Conservation (phyloP, 169 alveolate species). For the Plasmodium gaboni region DNA sequence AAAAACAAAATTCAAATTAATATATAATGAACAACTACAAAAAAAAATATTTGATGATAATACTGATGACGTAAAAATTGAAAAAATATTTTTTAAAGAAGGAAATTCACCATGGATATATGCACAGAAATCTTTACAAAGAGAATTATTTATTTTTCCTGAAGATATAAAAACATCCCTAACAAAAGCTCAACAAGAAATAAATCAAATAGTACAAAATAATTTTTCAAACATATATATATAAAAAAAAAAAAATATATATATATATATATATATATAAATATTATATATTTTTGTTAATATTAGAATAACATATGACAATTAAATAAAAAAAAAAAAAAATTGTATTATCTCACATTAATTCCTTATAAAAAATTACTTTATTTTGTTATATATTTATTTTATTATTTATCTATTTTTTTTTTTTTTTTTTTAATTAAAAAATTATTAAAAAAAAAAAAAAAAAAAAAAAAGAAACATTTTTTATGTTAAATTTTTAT, state of each 20-base stretch:
- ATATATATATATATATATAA: constrained; percentile 6
- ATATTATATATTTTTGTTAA: background rate
- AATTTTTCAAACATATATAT: constrained; percentile 57
- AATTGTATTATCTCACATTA: too few relatives aligned
- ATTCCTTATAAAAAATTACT: too few relatives aligned
- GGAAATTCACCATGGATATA: constrained; percentile 58
- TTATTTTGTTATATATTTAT: too few relatives aligned
- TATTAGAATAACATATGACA: too few relatives aligned
- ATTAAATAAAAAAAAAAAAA: too few relatives aligned
- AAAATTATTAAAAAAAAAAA: too few relatives aligned
- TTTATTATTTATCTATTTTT: too few relatives aligned
- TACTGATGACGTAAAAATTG: constrained; percentile 57
- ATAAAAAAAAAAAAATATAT: background rate
- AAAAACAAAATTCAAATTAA: constrained; percentile 38
- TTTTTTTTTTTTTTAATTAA: too few relatives aligned
- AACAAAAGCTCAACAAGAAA: constrained; percentile 53
- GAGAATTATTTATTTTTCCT: constrained; percentile 64
- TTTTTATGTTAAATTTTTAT: too few relatives aligned
- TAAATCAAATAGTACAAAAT: constrained; percentile 18
- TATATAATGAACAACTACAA: constrained; percentile 34
- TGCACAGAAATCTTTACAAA: constrained; percentile 24
- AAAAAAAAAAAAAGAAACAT: too few relatives aligned
- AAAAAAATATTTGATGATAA: constrained; percentile 59
- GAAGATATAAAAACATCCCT: constrained; percentile 53
- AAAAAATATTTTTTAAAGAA: constrained; percentile 54